Conservation (phyloP, 192 early-diverging fungal genomes). For the Anaeromyces robustus region DNA sequence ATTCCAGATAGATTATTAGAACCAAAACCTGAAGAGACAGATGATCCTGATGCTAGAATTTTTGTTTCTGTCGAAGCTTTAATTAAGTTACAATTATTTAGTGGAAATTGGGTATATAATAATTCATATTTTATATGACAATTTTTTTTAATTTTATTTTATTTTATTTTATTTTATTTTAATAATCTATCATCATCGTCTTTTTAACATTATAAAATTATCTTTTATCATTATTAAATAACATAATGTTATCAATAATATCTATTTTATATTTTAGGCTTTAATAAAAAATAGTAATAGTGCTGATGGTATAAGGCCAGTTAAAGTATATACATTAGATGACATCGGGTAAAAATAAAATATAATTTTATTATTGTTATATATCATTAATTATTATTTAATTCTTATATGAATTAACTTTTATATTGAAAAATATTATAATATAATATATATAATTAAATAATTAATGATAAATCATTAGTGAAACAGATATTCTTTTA, state of each 20-base stretch:
- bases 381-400: conserved; percentile 9
- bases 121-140: no score
- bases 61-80: conserved; percentile 30
- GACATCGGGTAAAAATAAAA: not conserved
- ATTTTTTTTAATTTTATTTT: no score
- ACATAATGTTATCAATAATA: not conserved
- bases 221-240: not conserved
- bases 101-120: conserved; percentile 34
- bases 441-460: no score
- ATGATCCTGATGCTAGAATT: conserved; percentile 31
- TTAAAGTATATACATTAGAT: not conserved
- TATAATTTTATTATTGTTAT: not conserved
- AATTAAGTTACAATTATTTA: conserved; percentile 30
- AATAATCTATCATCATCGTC: no score
- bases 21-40: conserved; percentile 20
- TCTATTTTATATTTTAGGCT: conserved; percentile 15
- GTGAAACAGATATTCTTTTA: conserved; percentile 16
- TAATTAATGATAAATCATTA: no score
- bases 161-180: no score
- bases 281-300: conserved; percentile 13
- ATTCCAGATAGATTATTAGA: conserved; percentile 1
- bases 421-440: not conserved
- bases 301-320: conserved; percentile 7
- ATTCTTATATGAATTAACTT: conserved; percentile 12
- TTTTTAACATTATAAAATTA: no score